phyloP scores from a whole-genome alignment of 805 yeast species.

The Pachysolen tannophilus region DNA sequence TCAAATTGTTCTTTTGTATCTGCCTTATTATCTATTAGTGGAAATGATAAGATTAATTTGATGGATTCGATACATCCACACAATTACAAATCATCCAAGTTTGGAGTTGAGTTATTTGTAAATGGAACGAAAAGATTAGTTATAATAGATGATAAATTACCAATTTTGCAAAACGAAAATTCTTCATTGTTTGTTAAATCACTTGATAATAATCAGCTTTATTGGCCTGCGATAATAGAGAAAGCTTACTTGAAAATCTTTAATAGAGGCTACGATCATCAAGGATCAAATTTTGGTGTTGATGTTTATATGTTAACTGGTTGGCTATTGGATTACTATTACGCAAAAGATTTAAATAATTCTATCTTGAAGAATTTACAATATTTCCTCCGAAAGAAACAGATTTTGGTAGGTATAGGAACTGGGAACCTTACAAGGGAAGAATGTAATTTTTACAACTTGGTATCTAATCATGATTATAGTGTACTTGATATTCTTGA shows the following conservation, averaged over 20 bases:
- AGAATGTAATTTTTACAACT: conserved; percentile 24
- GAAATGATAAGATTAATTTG: conserved; percentile 16
- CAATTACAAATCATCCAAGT: conserved; percentile 21
- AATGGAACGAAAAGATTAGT: conserved; percentile 48
- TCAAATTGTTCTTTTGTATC: conserved; percentile 75
- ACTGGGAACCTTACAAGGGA: conserved; percentile 40
- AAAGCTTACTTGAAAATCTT: conserved; percentile 60
- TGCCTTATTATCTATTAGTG: conserved; percentile 45
- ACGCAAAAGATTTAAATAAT: conserved; percentile 24
- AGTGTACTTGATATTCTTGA: conserved; percentile 36
- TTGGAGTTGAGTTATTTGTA: conserved; percentile 33
- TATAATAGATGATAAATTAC: conserved; percentile 37
- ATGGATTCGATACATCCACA: conserved; percentile 20
- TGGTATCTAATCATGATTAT: conserved; percentile 66
- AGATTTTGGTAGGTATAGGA: conserved; percentile 56
- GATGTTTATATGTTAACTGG: conserved; percentile 63
- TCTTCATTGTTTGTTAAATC: conserved; percentile 28
- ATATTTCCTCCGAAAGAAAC: conserved; percentile 22
- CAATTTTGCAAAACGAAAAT: conserved; percentile 20
- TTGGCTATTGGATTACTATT: conserved; percentile 60
- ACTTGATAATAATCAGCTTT: conserved; percentile 20
- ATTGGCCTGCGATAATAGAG: conserved; percentile 73
- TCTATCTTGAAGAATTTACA: conserved; percentile 23
- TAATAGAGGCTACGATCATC: conserved; percentile 44
- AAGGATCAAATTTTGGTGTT: conserved; percentile 70